A percentile compares a stretch with the other conserved stretches of the same genome.
Conservation (phyloP, 768 basidiomycete genomes). For the Xerocomellus amylosporus region DNA sequence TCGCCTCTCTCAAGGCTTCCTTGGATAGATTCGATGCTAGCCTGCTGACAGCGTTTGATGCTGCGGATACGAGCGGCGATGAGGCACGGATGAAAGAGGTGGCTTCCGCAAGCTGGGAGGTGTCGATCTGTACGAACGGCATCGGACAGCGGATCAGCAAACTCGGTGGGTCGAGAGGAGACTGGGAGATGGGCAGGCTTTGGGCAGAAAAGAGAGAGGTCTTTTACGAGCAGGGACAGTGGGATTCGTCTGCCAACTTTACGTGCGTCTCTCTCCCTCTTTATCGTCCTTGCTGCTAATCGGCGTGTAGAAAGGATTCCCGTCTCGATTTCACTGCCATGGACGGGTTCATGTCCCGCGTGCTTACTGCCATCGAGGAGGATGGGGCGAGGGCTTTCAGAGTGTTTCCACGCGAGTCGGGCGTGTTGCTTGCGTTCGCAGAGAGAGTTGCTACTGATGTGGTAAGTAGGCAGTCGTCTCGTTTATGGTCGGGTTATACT, state of each 20-base stretch:
- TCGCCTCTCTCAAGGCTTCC: slow-evolving; percentile 66
- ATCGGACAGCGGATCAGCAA: slow-evolving; percentile 16
- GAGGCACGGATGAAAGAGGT: slow-evolving; percentile 78
- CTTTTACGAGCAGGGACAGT: slow-evolving; percentile 80
- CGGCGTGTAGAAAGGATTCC: slow-evolving; percentile 42
- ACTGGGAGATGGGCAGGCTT: slow-evolving; percentile 92
- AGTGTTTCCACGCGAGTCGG: slow-evolving; percentile 79
- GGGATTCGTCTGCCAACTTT: slow-evolving; percentile 81
- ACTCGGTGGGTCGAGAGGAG: slow-evolving; percentile 22
- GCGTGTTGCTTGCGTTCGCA: slow-evolving; percentile 77
- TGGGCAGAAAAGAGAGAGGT: slow-evolving; percentile 96
- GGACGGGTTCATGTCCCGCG: slow-evolving; percentile 81
- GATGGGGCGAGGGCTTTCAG: slow-evolving; percentile 80
- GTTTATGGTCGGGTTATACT: neutral
- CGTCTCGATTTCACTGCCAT: slow-evolving; percentile 86
- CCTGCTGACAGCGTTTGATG: slow-evolving; percentile 85
- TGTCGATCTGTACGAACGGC: slow-evolving; percentile 53
- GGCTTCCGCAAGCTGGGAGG: slow-evolving; percentile 82
- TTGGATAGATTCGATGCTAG: slow-evolving; percentile 87
- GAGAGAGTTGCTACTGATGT: slow-evolving; percentile 86
- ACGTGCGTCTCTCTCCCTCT: slow-evolving; percentile 44
- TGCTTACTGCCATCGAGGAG: slow-evolving; percentile 61
- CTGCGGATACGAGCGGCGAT: slow-evolving; percentile 71
- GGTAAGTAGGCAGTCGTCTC: slow-evolving; percentile 41
- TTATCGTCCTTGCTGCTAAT: neutral